phyloP scores from a whole-genome alignment of 179 eudicot genomes.

The Pouteria campechiana region DNA sequence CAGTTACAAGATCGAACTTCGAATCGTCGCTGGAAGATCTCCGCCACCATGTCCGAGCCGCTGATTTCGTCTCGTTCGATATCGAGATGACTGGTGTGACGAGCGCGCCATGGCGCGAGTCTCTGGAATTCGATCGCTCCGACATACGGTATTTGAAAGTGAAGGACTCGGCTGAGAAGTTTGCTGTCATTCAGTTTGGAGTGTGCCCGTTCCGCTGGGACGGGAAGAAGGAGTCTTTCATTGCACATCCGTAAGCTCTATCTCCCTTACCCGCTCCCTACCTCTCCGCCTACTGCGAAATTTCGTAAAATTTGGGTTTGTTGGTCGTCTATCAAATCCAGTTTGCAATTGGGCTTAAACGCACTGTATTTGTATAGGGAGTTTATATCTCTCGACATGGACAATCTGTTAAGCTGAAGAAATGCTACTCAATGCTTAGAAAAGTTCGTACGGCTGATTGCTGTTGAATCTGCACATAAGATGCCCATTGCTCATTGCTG shows the following conservation, averaged over 20 bases:
- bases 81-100: constrained; percentile 84
- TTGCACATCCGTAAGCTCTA: constrained; percentile 75
- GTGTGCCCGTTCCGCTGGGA: constrained; percentile 99
- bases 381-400: too few relatives aligned
- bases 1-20: constrained; percentile 79
- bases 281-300: background rate
- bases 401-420: too few relatives aligned
- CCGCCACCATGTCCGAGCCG: constrained; percentile 38
- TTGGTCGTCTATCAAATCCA: background rate
- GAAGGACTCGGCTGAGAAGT: constrained; percentile 83
- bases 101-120: constrained; percentile 90
- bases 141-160: constrained; percentile 73
- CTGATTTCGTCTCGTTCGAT: constrained; percentile 70
- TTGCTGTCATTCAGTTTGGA: constrained; percentile 86
- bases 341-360: background rate
- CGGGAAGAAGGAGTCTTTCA: constrained; percentile 24
- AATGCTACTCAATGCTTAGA: too few relatives aligned
- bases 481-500: too few relatives aligned
- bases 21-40: constrained; percentile 43
- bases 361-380: too few relatives aligned
- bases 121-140: constrained; percentile 56
- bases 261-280: background rate
- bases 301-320: background rate
- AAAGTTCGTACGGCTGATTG: too few relatives aligned
- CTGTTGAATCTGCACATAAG: too few relatives aligned